A percentile compares a stretch with the other conserved stretches of the same genome.
These are phyloP conservation scores for Pueraria montana DNA, from an alignment of 306 rosid species.

Conservation along the genomic window DNA sequence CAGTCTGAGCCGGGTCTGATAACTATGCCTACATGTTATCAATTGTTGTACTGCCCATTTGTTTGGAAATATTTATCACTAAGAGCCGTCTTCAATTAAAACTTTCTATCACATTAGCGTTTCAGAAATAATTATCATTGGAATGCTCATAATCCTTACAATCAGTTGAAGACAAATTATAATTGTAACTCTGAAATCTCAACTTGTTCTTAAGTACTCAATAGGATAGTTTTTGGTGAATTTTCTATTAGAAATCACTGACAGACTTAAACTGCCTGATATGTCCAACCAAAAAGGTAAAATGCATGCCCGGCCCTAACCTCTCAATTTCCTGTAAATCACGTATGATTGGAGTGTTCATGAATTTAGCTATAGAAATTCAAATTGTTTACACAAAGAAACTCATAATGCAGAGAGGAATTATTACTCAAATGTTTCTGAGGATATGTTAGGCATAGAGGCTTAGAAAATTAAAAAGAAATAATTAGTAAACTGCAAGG, in stretches of 20 bases:
- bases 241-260: not conserved
- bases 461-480: not conserved
- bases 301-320: not conserved
- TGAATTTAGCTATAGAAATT: not conserved
- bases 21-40: constrained; percentile 26
- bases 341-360: not conserved
- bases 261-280: not conserved
- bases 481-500: too few relatives aligned
- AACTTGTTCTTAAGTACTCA: not conserved
- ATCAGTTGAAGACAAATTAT: not conserved
- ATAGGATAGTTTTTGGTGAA: not conserved
- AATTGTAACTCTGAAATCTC: not conserved
- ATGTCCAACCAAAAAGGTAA: not conserved
- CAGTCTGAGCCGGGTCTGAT: too few relatives aligned
- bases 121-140: not conserved
- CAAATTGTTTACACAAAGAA: not conserved
- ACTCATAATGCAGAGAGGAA: not conserved
- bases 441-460: not conserved
- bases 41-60: constrained; percentile 1
- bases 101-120: not conserved
- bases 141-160: not conserved
- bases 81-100: not conserved
- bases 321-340: not conserved
- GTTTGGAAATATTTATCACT: not conserved
- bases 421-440: not conserved